phyloP scores from a whole-genome alignment of 176 grass and related monocot genomes.

The Juncus effusus region DNA sequence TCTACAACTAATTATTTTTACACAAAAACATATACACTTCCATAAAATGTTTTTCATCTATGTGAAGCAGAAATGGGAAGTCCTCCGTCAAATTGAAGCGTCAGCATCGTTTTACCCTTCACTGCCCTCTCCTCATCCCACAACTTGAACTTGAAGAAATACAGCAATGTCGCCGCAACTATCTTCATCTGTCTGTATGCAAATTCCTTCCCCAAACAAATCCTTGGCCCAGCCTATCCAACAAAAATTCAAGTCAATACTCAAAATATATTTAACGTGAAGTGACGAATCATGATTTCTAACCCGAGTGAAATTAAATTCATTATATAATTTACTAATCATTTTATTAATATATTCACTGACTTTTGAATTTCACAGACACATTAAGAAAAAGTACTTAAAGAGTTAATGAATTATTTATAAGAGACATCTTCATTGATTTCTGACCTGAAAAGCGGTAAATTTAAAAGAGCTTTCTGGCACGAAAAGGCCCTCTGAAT shows the following conservation, averaged over 20 bases:
- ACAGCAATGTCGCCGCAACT: constrained; percentile 42
- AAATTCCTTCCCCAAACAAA: constrained; percentile 88
- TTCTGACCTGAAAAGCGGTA: constrained; percentile 65
- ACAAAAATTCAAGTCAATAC: constrained; percentile 14
- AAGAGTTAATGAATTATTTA: not conserved
- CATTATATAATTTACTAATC: not conserved
- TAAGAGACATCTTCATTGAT: not conserved
- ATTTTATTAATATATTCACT: not conserved
- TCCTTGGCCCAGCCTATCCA: constrained; percentile 55
- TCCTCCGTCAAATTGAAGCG: constrained; percentile 57
- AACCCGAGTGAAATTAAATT: not conserved
- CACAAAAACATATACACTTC: too few relatives aligned
- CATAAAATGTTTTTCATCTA: constrained; percentile 18
- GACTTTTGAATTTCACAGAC: not conserved
- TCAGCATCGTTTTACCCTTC: constrained; percentile 35
- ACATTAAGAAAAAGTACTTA: not conserved
- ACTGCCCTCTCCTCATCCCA: constrained; percentile 31
- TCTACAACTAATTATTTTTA: too few relatives aligned
- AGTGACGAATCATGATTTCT: not conserved
- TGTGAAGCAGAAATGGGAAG: constrained; percentile 31
- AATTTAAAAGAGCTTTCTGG: constrained; percentile 71
- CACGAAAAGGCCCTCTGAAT: constrained; percentile 41
- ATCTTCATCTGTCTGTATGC: constrained; percentile 90
- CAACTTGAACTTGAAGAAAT: constrained; percentile 59
- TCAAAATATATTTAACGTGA: not conserved